These are phyloP conservation scores for Exophiala lecanii-corni DNA, from an alignment of 2,329 filamentous ascomycete species.

Conservation along the genomic window DNA sequence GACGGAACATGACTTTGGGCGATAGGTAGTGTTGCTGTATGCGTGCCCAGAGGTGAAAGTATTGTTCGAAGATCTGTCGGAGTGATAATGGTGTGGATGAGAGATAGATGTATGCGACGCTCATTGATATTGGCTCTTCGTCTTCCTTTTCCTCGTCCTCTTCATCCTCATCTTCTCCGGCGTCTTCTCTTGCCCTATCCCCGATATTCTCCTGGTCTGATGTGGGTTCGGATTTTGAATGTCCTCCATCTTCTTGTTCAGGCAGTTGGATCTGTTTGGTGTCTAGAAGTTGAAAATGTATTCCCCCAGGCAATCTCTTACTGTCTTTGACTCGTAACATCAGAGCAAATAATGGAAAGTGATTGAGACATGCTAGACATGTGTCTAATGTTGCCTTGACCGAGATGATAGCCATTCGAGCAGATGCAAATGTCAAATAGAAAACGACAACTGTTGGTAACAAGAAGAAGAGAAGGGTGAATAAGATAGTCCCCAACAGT, in stretches of 20 bases:
- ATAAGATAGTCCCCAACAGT: conserved; percentile 90
- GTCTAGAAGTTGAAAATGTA: conserved; percentile 22
- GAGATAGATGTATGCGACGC: conserved; percentile 18
- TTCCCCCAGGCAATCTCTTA: conserved; percentile 71
- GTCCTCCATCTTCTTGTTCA: conserved; percentile 6
- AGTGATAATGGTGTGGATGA: conserved; percentile 86
- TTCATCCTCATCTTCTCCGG: conserved; percentile 7
- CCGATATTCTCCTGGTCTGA: not conserved
- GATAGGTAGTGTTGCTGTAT: conserved; percentile 95
- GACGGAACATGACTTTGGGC: conserved; percentile 77
- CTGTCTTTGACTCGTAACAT: conserved; percentile 97
- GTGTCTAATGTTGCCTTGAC: conserved; percentile 91
- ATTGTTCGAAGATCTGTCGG: conserved; percentile 93
- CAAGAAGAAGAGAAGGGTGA: conserved; percentile 91
- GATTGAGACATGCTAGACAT: conserved; percentile 86
- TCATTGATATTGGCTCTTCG: conserved; percentile 12
- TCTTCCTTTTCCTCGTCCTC: conserved; percentile 17
- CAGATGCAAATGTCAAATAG: conserved; percentile 91
- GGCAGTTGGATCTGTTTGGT: conserved; percentile 10
- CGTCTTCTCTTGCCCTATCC: not conserved
- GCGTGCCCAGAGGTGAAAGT: conserved; percentile 88
- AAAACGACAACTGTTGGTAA: conserved; percentile 94
- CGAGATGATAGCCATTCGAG: conserved; percentile 89
- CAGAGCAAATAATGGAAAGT: conserved; percentile 93
- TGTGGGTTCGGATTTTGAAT: conserved; percentile 1